Conservation (phyloP, 257 asterid genomes). For the Jacaranda copaia region DNA sequence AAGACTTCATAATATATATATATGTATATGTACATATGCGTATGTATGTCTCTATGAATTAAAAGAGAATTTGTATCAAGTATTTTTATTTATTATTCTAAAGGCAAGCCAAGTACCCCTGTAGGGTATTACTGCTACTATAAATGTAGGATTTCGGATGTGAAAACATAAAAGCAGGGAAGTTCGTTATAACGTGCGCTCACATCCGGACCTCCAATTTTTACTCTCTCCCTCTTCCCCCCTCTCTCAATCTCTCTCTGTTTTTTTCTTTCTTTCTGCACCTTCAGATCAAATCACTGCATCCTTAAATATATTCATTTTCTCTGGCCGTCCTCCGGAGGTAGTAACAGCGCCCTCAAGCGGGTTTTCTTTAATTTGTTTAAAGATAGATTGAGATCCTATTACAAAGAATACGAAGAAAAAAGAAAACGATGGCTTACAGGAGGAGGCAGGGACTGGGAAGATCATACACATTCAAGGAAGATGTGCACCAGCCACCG, state of each 20-base stretch:
- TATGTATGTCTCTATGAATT: neutral
- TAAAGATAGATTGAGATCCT: neutral
- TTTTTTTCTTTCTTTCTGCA: neutral
- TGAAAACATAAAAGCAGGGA: slow-evolving; percentile 12
- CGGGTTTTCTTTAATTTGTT: neutral
- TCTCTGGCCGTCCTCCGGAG: neutral
- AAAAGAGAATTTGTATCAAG: neutral
- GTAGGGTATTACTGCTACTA: neutral
- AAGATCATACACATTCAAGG: slow-evolving; percentile 32
- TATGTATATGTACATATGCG: too few species aligned
- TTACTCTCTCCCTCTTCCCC: neutral
- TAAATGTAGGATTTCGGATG: slow-evolving; percentile 1
- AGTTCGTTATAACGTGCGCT: slow-evolving; percentile 13
- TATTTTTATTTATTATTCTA: neutral
- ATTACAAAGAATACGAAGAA: neutral
- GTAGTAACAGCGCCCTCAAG: neutral
- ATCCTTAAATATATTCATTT: neutral
- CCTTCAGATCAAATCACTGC: neutral
- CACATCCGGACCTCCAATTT: slow-evolving; percentile 11
- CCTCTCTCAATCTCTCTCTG: neutral
- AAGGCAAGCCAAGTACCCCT: neutral
- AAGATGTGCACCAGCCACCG: slow-evolving; percentile 12
- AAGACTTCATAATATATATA: too few species aligned
- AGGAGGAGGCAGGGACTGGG: slow-evolving; percentile 38
- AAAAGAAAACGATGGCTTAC: slow-evolving; percentile 29